These are phyloP conservation scores for Tilletia walkeri DNA, from an alignment of 1,284 basidiomycete genomes.

Conservation along the genomic window DNA sequence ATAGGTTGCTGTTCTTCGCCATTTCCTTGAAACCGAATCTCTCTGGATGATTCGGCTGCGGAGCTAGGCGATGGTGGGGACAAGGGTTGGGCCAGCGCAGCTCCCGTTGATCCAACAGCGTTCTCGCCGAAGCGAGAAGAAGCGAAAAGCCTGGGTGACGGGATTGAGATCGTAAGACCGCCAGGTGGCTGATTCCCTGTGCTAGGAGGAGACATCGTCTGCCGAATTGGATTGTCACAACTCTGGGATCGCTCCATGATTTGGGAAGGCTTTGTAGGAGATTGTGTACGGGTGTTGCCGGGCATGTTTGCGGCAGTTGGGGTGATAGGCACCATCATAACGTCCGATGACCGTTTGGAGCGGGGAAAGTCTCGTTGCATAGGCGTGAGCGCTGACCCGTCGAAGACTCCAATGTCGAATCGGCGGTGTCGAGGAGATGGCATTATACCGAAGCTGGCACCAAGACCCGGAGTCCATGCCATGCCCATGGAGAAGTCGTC, in stretches of 20 bases:
- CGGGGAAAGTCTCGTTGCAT: conserved; percentile 8
- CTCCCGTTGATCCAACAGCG: background rate
- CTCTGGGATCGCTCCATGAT: background rate
- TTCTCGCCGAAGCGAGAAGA: background rate
- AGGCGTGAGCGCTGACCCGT: background rate
- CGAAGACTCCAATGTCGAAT: background rate
- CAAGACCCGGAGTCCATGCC: conserved; percentile 3
- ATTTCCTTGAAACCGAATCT: no score
- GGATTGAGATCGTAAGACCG: background rate
- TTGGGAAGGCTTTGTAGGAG: background rate
- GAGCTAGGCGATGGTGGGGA: no score
- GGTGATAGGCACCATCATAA: background rate
- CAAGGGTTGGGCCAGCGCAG: no score
- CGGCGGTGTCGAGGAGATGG: background rate
- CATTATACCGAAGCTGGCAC: background rate
- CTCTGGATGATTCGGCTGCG: no score
- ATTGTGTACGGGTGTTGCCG: no score
- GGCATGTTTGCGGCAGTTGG: background rate
- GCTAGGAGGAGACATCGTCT: background rate
- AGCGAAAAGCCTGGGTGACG: background rate
- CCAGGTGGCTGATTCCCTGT: background rate
- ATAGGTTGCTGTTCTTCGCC: no score
- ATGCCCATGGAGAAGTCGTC: conserved; percentile 3
- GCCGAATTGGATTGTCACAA: background rate
- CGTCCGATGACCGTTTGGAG: background rate